Evolutionary conservation across 2,329 filamentous ascomycete genomes (phyloP).

Genomic region (Colletotrichum godetiae): DNA sequence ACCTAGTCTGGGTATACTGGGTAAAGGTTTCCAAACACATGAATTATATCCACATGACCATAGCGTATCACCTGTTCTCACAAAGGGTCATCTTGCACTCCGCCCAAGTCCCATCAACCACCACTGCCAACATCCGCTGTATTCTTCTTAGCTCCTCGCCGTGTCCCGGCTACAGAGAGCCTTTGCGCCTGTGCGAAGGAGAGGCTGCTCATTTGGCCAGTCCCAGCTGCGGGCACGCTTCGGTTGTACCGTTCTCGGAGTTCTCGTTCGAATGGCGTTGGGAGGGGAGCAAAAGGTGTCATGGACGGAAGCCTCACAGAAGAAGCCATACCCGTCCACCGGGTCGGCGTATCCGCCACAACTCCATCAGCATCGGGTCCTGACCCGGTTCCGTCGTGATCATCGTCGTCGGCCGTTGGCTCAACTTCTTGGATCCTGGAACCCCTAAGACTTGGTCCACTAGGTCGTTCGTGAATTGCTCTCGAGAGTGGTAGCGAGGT

Average conservation of each 20-base stretch:
- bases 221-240: conserved; percentile 11
- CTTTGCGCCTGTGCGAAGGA: conserved; percentile 27
- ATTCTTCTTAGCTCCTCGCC: not conserved
- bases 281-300: conserved; percentile 55
- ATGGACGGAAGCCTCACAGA: conserved; percentile 53
- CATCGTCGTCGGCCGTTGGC: conserved; percentile 24
- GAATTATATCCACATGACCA: not conserved
- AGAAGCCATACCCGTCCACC: conserved; percentile 55
- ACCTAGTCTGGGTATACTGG: not conserved
- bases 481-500: conserved; percentile 26
- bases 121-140: not conserved
- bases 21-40: not conserved
- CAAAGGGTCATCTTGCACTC: not conserved
- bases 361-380: conserved; percentile 16
- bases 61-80: not conserved
- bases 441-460: conserved; percentile 10
- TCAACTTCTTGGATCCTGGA: conserved; percentile 17
- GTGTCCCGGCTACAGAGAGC: conserved; percentile 12
- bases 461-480: conserved; percentile 8
- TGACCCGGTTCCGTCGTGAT: conserved; percentile 19
- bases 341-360: conserved; percentile 56
- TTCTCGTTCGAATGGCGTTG: conserved; percentile 54
- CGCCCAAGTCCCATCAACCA: not conserved
- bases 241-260: conserved; percentile 40
- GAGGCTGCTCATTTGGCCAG: conserved; percentile 19